Conservation (phyloP, 202 grass and related monocot species). For the Saccharum hybrid region DNA sequence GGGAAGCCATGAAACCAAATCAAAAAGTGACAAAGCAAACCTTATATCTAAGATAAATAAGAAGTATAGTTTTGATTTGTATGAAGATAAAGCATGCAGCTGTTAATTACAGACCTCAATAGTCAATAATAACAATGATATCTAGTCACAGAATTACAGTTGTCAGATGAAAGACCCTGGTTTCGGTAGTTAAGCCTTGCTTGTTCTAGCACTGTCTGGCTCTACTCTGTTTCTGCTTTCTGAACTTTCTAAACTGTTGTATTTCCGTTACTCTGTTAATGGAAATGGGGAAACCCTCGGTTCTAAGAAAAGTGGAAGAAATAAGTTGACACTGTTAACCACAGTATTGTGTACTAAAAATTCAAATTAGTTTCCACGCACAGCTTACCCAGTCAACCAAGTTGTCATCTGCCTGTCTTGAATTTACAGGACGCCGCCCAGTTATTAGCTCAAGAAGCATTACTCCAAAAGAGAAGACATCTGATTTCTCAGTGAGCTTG, state of each 20-base stretch:
- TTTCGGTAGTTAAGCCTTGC: too few relatives aligned
- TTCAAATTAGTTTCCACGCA: not conserved
- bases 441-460: slow-evolving; percentile 99
- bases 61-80: not conserved
- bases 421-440: slow-evolving; percentile 76
- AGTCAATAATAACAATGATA: not conserved
- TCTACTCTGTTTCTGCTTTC: too few relatives aligned
- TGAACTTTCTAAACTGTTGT: too few relatives aligned
- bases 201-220: too few relatives aligned
- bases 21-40: not conserved
- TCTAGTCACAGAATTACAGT: not conserved
- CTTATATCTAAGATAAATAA: not conserved
- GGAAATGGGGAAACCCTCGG: too few relatives aligned
- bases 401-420: slow-evolving; percentile 70
- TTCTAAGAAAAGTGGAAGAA: not conserved
- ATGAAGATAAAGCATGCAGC: not conserved
- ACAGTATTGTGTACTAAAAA: not conserved
- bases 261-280: too few relatives aligned
- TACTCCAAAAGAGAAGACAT: slow-evolving; percentile 94
- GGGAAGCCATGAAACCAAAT: not conserved
- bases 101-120: slow-evolving; percentile 10
- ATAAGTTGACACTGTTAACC: not conserved
- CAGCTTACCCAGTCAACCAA: slow-evolving; percentile 92
- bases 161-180: not conserved
- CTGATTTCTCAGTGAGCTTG: slow-evolving; percentile 89